Percentiles rank a stretch among this genome's conserved stretches.
Evolutionary conservation across 2,329 filamentous ascomycete genomes (phyloP).

Genomic region (Hymenoscyphus albidus): DNA sequence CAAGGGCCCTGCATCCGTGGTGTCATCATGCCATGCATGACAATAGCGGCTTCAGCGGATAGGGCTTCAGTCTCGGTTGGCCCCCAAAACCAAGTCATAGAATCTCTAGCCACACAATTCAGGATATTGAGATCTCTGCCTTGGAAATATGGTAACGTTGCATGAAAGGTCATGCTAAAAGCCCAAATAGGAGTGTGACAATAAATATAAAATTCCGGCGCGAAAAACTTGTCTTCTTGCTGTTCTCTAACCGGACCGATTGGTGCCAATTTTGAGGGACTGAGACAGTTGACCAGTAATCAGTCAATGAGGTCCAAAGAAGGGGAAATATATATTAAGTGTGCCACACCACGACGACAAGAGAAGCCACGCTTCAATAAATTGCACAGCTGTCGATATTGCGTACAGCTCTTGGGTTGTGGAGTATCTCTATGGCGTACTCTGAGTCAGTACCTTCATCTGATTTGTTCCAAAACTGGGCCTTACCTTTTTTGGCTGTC

Average conservation of each 20-base stretch:
- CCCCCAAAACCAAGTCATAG: slow-evolving; percentile 8
- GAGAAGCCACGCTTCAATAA: slow-evolving; percentile 10
- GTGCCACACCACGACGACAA: slow-evolving; percentile 13
- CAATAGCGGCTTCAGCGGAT: slow-evolving; percentile 9
- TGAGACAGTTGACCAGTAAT: neutral
- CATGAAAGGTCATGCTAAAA: neutral
- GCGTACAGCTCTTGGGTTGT: slow-evolving; percentile 2
- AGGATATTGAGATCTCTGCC: neutral
- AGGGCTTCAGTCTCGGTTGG: slow-evolving; percentile 6
- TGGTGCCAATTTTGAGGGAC: neutral
- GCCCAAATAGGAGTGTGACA: neutral
- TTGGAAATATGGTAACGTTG: slow-evolving; percentile 7
- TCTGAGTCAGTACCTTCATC: neutral
- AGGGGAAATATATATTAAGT: slow-evolving; percentile 12
- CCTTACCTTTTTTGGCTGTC: neutral
- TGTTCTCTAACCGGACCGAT: slow-evolving; percentile 12
- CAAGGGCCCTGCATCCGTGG: slow-evolving; percentile 14
- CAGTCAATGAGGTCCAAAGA: slow-evolving; percentile 11
- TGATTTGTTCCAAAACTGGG: neutral
- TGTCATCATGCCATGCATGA: slow-evolving; percentile 15
- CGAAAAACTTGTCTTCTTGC: slow-evolving; percentile 2
- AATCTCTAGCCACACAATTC: neutral
- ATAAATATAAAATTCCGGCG: neutral
- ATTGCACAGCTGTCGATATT: slow-evolving; percentile 9
- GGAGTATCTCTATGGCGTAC: neutral